These are phyloP conservation scores for Laguncularia racemosa DNA, from an alignment of 345 rosid genomes.

Conservation along the genomic window DNA sequence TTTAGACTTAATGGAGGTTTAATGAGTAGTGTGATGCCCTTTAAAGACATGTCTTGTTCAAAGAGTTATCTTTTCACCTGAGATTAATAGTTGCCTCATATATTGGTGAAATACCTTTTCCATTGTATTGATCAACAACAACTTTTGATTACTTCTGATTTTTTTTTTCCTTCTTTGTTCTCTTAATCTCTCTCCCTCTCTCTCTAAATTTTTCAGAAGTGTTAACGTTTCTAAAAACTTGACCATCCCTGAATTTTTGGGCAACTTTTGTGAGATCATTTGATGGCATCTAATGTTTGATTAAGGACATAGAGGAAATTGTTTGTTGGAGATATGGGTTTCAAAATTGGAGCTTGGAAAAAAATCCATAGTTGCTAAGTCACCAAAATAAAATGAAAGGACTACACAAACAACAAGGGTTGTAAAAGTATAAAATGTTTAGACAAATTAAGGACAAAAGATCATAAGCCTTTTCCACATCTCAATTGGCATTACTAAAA, in stretches of 20 bases:
- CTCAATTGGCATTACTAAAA: too few relatives aligned
- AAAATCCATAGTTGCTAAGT: conserved; percentile 13
- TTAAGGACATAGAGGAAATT: conserved; percentile 9
- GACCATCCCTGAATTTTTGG: not conserved
- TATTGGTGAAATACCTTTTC: too few relatives aligned
- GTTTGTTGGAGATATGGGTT: conserved; percentile 19
- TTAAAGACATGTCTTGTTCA: too few relatives aligned
- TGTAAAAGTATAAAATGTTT: conserved; percentile 13
- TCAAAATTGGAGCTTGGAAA: conserved; percentile 23
- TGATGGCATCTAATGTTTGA: conserved; percentile 13
- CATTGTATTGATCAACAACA: too few relatives aligned
- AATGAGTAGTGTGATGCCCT: too few relatives aligned
- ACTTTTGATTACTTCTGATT: too few relatives aligned
- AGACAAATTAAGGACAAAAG: conserved; percentile 19
- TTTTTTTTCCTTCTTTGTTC: too few relatives aligned
- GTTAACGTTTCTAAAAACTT: not conserved
- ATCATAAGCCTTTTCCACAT: not conserved
- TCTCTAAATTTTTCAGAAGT: conserved; percentile 1
- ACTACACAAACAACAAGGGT: conserved; percentile 9
- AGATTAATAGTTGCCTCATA: too few relatives aligned
- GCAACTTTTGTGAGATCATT: conserved; percentile 2
- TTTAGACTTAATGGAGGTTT: too few relatives aligned
- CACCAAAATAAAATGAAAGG: conserved; percentile 23
- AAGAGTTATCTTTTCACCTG: too few relatives aligned
- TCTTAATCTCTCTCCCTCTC: too few relatives aligned